Percentiles rank a stretch among this genome's conserved stretches.
Evolutionary conservation across 441 rosid species (phyloP).

Genomic region (Gossypium lobatum): DNA sequence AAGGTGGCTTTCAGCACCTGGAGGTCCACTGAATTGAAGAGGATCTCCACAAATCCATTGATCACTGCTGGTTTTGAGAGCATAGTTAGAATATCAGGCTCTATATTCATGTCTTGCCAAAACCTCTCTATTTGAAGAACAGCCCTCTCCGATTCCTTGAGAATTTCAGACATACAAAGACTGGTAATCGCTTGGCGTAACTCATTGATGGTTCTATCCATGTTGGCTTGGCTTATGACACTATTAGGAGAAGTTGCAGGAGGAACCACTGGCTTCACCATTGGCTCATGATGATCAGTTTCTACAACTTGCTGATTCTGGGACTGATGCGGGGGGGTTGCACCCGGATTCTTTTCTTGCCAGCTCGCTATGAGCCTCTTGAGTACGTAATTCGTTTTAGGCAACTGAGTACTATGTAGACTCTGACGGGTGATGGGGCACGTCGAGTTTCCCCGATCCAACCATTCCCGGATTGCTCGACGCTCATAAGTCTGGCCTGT

Average conservation of each 20-base stretch:
- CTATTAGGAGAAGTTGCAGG: conserved; percentile 47
- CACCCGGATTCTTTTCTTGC: conserved; percentile 44
- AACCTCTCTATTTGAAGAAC: conserved; percentile 49
- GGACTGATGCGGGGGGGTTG: conserved; percentile 14
- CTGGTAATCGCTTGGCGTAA: conserved; percentile 43
- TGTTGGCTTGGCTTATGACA: conserved; percentile 44
- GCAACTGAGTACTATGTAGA: conserved; percentile 45
- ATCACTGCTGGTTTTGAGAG: conserved; percentile 55
- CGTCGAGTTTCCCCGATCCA: conserved; percentile 59
- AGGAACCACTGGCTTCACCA: conserved; percentile 27
- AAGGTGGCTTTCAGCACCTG: conserved; percentile 46
- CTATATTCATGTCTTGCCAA: conserved; percentile 44
- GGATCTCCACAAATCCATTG: conserved; percentile 62
- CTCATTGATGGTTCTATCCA: conserved; percentile 41
- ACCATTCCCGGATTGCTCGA: conserved; percentile 64
- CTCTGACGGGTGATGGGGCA: conserved; percentile 73
- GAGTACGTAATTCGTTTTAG: conserved; percentile 65
- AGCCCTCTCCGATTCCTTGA: conserved; percentile 61
- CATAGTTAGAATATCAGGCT: conserved; percentile 39
- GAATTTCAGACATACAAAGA: conserved; percentile 60
- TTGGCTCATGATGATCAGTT: conserved; percentile 15
- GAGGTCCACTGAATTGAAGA: conserved; percentile 51
- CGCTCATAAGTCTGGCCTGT: conserved; percentile 85
- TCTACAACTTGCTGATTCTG: conserved; percentile 19
- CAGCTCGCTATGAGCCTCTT: conserved; percentile 68